Evolutionary conservation across 345 rosid genomes (phyloP).

Genomic region (Carallia brachiata): DNA sequence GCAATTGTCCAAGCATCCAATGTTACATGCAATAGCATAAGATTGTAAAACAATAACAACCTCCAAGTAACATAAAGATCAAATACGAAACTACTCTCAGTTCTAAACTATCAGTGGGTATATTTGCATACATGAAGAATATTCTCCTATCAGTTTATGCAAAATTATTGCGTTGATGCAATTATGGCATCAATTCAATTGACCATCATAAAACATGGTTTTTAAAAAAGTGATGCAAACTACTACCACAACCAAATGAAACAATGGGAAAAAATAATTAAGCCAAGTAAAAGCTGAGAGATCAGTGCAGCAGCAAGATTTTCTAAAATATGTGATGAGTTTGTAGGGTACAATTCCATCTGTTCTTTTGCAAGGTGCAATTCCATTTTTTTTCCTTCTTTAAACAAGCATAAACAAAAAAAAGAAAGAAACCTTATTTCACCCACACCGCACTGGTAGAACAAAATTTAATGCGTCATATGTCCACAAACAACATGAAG

Average conservation of each 20-base stretch:
- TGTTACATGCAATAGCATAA: not conserved
- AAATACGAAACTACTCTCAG: too few species aligned
- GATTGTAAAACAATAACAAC: not conserved
- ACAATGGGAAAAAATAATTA: not conserved
- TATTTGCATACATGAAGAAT: not conserved
- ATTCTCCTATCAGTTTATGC: not conserved
- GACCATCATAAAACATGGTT: not conserved
- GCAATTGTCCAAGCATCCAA: slow-evolving; percentile 22
- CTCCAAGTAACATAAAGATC: too few species aligned
- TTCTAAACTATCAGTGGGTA: too few species aligned
- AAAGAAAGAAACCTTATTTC: too few species aligned
- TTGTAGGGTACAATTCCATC: not conserved
- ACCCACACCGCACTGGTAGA: too few species aligned
- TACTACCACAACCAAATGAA: not conserved
- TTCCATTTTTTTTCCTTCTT: not conserved
- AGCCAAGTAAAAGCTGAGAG: not conserved
- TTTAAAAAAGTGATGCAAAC: not conserved
- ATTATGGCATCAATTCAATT: not conserved
- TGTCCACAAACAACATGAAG: not conserved
- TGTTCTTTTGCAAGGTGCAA: not conserved
- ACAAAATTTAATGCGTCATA: not conserved
- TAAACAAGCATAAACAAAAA: not conserved
- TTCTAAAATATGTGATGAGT: not conserved
- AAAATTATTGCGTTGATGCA: not conserved
- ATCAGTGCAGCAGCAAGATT: not conserved